Conservation (phyloP, 129 eudicot genomes). For the Saussurea involucrata region DNA sequence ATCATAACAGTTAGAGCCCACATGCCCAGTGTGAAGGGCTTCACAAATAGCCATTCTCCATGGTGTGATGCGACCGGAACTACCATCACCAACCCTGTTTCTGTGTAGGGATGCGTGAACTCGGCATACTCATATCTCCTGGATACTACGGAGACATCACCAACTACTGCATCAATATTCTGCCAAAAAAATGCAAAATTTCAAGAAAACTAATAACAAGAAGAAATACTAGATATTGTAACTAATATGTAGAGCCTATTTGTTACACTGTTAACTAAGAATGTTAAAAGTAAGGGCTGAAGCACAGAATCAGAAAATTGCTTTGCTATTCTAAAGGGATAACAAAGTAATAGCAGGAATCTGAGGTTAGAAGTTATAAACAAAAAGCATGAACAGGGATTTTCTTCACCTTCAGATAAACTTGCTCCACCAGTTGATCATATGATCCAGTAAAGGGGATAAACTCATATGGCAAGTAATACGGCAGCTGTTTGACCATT, state of each 20-base stretch:
- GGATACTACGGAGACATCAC: conserved; percentile 45
- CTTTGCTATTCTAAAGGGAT: neutral
- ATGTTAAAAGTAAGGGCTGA: neutral
- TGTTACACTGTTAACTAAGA: neutral
- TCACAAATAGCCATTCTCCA: conserved; percentile 44
- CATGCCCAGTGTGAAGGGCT: conserved; percentile 51
- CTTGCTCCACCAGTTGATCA: conserved; percentile 36
- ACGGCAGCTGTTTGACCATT: conserved; percentile 20
- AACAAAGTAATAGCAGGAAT: neutral
- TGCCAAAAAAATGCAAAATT: conserved; percentile 15
- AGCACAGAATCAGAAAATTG: neutral
- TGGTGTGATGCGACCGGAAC: conserved; percentile 36
- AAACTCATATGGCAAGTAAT: conserved; percentile 29
- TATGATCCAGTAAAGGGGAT: conserved; percentile 35
- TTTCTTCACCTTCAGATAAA: conserved; percentile 36
- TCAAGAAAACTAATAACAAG: neutral
- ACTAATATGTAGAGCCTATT: neutral
- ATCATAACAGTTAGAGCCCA: conserved; percentile 38
- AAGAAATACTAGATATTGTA: neutral
- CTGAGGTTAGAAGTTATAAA: neutral
- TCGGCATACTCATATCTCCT: conserved; percentile 36
- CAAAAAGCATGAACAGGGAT: neutral
- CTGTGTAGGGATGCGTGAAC: conserved; percentile 52
- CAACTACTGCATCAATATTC: conserved; percentile 51
- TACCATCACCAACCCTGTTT: conserved; percentile 47